phyloP scores from a whole-genome alignment of 2,329 filamentous ascomycete genomes.

The Hortaea sp. region DNA sequence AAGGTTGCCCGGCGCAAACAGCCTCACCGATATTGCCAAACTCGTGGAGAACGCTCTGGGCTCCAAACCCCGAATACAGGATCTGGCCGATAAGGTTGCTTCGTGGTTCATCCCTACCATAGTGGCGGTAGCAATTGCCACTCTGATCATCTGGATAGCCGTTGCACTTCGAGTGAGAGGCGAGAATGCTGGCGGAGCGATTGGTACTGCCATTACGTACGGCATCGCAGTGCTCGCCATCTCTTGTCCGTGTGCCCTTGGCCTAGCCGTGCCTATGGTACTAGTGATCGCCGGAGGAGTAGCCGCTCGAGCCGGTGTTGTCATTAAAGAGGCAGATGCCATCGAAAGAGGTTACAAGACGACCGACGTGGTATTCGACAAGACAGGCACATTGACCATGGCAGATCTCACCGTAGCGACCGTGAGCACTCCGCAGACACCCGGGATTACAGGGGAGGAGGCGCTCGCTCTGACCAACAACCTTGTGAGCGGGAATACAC shows the following conservation, averaged over 20 bases:
- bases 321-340: constrained; percentile 57
- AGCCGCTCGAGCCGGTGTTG: constrained; percentile 53
- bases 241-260: constrained; percentile 70
- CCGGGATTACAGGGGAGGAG: constrained; percentile 2
- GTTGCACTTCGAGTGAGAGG: constrained; percentile 40
- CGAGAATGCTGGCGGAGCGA: constrained; percentile 13
- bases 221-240: constrained; percentile 63
- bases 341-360: constrained; percentile 54
- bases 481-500: constrained; percentile 12
- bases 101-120: constrained; percentile 60
- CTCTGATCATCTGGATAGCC: constrained; percentile 57
- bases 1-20: constrained; percentile 59
- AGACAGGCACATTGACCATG: constrained; percentile 65
- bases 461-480: constrained; percentile 3
- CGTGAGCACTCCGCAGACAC: constrained; percentile 4
- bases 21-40: constrained; percentile 55
- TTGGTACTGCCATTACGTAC: constrained; percentile 53
- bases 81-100: constrained; percentile 58
- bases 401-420: constrained; percentile 25
- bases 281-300: constrained; percentile 60
- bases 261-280: constrained; percentile 69
- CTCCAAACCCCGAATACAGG: constrained; percentile 58
- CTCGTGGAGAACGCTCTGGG: constrained; percentile 63
- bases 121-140: constrained; percentile 45
- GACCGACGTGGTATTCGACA: constrained; percentile 66